Conservation (phyloP, 345 rosid species). For the Orychophragmus violaceus region DNA sequence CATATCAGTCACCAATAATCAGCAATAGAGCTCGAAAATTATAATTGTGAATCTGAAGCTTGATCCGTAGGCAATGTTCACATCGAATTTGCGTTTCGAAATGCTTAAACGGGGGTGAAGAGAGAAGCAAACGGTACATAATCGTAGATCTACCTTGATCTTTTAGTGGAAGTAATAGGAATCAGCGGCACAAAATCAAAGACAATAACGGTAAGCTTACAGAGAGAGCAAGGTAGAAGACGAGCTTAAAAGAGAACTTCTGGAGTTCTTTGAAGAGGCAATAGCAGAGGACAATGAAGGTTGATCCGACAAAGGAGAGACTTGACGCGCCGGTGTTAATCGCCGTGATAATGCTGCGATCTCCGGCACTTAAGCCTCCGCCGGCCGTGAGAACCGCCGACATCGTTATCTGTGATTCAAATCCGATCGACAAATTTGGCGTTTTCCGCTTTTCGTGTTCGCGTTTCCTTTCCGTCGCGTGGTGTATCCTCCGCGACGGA, state of each 20-base stretch:
- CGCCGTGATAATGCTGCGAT: constrained; percentile 52
- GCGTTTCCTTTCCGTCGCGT: constrained; percentile 25
- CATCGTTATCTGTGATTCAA: constrained; percentile 4
- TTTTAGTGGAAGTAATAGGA: not conserved
- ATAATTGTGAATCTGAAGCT: too few species aligned
- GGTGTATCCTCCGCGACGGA: constrained; percentile 9
- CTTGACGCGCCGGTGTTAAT: constrained; percentile 70
- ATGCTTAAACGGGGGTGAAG: too few species aligned
- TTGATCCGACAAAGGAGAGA: constrained; percentile 77
- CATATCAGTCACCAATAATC: not conserved
- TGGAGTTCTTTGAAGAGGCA: constrained; percentile 86
- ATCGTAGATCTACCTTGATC: not conserved
- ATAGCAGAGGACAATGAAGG: constrained; percentile 89
- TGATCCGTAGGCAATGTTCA: too few species aligned
- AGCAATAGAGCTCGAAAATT: too few species aligned
- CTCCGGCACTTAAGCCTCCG: constrained; percentile 44
- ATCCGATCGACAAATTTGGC: constrained; percentile 2
- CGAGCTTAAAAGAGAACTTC: constrained; percentile 97
- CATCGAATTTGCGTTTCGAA: not conserved
- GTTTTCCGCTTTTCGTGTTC: constrained; percentile 7
- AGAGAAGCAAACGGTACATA: not conserved
- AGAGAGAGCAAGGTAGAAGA: constrained; percentile 89
- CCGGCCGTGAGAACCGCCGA: constrained; percentile 23
- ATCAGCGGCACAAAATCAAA: not conserved
- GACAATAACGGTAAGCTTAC: constrained; percentile 34